These are phyloP conservation scores for Hyaloscypha bicolor DNA, from an alignment of 495 filamentous ascomycete species.

Conservation along the genomic window DNA sequence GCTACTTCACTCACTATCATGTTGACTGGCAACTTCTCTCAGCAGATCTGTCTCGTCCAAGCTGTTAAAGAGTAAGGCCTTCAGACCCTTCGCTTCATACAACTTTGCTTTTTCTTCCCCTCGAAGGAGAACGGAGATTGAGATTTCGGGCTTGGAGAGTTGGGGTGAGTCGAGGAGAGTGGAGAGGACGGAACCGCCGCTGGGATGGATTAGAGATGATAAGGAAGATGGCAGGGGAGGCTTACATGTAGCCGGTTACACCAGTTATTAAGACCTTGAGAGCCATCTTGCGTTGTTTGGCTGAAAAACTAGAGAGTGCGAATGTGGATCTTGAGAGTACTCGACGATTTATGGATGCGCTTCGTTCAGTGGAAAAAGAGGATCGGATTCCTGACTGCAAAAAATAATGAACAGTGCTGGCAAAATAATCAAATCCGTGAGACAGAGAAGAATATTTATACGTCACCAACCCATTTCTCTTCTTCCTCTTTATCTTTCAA, in stretches of 20 bases:
- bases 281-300: too few relatives aligned
- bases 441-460: too few relatives aligned
- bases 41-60: conserved; percentile 38
- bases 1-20: conserved; percentile 37
- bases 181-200: not conserved
- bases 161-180: not conserved
- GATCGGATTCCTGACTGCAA: too few relatives aligned
- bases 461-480: too few relatives aligned
- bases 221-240: not conserved
- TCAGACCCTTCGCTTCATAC: not conserved
- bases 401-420: too few relatives aligned
- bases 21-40: conserved; percentile 35
- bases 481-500: too few relatives aligned
- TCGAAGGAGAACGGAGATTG: not conserved
- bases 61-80: conserved; percentile 25
- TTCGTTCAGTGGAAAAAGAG: too few relatives aligned
- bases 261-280: not conserved
- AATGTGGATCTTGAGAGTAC: too few relatives aligned
- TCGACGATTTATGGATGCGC: too few relatives aligned
- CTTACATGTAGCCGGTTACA: not conserved
- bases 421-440: too few relatives aligned
- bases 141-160: not conserved
- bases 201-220: not conserved
- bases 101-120: not conserved
- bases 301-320: too few relatives aligned